Conservation (phyloP, 441 rosid genomes). For the Viola pubescens region DNA sequence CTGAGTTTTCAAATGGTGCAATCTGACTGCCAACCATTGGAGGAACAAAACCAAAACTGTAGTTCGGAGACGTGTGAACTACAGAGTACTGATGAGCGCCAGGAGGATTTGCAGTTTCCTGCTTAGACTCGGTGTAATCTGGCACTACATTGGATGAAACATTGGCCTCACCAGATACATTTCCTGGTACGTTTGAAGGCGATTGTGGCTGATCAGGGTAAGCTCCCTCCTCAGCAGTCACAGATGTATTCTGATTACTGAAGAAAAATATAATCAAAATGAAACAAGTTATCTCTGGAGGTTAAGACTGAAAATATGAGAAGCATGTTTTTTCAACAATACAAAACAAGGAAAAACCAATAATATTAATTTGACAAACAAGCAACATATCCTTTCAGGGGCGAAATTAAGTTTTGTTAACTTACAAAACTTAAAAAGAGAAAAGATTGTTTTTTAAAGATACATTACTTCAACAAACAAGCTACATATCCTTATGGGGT, state of each 20-base stretch:
- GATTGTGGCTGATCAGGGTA: slow-evolving; percentile 41
- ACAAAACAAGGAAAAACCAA: too few relatives aligned
- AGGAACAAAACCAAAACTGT: slow-evolving; percentile 58
- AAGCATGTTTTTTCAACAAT: neutral
- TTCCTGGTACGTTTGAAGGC: slow-evolving; percentile 40
- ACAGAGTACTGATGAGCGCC: slow-evolving; percentile 50
- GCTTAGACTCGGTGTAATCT: slow-evolving; percentile 54
- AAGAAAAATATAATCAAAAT: slow-evolving; percentile 17
- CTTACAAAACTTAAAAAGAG: too few relatives aligned
- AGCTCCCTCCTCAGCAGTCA: slow-evolving; percentile 45
- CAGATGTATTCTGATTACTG: slow-evolving; percentile 41
- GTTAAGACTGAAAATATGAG: neutral
- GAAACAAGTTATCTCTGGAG: neutral
- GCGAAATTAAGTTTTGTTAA: too few relatives aligned
- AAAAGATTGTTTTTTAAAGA: too few relatives aligned
- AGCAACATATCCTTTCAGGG: too few relatives aligned
- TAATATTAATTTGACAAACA: too few relatives aligned
- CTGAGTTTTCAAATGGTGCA: slow-evolving; percentile 60
- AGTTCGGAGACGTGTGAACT: slow-evolving; percentile 57
- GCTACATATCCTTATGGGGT: too few relatives aligned
- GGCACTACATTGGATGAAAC: slow-evolving; percentile 30
- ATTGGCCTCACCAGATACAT: slow-evolving; percentile 50
- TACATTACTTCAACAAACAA: too few relatives aligned
- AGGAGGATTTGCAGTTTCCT: slow-evolving; percentile 40
- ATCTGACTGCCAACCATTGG: slow-evolving; percentile 56